Percentiles rank a stretch among this genome's conserved stretches.
Evolutionary conservation across 257 asterid species (phyloP).

Genomic region (Solanum ossicruentum): DNA sequence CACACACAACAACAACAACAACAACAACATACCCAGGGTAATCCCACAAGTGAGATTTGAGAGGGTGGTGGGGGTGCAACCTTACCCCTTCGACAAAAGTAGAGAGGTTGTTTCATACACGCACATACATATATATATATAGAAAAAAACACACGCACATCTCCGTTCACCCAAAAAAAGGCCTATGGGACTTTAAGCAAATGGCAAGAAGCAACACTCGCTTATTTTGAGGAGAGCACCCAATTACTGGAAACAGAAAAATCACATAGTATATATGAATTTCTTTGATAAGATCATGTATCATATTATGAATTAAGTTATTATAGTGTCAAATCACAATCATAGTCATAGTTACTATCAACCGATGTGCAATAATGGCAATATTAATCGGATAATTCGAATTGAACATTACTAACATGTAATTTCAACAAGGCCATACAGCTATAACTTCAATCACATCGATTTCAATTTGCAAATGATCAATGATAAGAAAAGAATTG

Average conservation of each 20-base stretch:
- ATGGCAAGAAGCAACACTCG: not conserved
- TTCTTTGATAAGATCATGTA: not conserved
- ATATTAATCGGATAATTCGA: not conserved
- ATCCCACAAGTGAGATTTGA: not conserved
- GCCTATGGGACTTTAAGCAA: not conserved
- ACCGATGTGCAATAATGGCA: not conserved
- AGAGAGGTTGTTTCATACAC: too few species aligned
- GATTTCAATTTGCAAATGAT: not conserved
- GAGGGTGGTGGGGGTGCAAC: not conserved
- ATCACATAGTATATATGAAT: not conserved
- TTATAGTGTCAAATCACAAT: not conserved
- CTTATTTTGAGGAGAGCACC: not conserved
- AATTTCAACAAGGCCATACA: not conserved
- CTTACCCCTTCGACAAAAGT: too few species aligned
- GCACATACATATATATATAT: too few species aligned
- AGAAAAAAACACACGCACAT: too few species aligned
- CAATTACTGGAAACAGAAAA: not conserved
- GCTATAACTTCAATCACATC: not conserved
- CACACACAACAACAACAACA: too few species aligned
- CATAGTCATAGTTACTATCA: not conserved
- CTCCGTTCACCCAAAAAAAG: too few species aligned
- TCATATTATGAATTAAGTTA: not conserved
- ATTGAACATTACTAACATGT: not conserved
- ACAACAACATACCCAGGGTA: not conserved
- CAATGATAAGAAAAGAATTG: not conserved